These are phyloP conservation scores for Fusarium nelsonii DNA, from an alignment of 2,329 filamentous ascomycete genomes.

Conservation along the genomic window DNA sequence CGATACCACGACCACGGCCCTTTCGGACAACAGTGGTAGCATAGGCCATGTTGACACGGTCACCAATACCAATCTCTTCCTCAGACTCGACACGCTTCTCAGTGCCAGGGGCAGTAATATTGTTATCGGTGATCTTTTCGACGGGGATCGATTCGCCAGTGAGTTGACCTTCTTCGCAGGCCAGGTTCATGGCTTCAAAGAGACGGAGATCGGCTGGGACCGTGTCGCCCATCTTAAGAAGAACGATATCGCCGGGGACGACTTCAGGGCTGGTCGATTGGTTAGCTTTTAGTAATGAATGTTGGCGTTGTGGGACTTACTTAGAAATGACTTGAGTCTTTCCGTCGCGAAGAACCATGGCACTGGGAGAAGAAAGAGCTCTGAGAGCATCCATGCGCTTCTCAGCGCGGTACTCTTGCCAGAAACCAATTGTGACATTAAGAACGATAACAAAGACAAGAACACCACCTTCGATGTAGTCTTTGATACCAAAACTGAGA, in stretches of 20 bases:
- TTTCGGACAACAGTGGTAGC: conserved; percentile 79
- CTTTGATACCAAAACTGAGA: conserved; percentile 73
- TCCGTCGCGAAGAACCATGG: conserved; percentile 71
- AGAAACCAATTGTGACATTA: conserved; percentile 77
- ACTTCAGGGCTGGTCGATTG: conserved; percentile 65
- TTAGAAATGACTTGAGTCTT: conserved; percentile 68
- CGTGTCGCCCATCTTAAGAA: conserved; percentile 78
- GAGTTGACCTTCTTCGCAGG: conserved; percentile 81
- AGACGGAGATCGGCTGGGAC: conserved; percentile 79
- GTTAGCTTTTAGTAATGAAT: conserved; percentile 23
- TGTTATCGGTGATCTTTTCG: conserved; percentile 70
- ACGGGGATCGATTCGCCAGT: conserved; percentile 82
- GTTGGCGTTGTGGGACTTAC: conserved; percentile 55
- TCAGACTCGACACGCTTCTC: conserved; percentile 61
- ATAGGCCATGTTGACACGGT: conserved; percentile 80
- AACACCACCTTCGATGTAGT: conserved; percentile 76
- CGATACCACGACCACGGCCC: conserved; percentile 78
- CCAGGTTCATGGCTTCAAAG: conserved; percentile 81
- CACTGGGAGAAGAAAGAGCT: conserved; percentile 72
- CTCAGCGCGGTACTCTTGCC: conserved; percentile 73
- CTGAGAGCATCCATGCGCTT: conserved; percentile 75
- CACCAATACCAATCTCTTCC: conserved; percentile 73
- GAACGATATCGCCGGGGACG: conserved; percentile 78
- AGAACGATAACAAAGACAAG: conserved; percentile 75
- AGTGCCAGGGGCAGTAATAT: conserved; percentile 58